Conservation (phyloP, 1,284 basidiomycete species). For the Exobasidium rhododendri region DNA sequence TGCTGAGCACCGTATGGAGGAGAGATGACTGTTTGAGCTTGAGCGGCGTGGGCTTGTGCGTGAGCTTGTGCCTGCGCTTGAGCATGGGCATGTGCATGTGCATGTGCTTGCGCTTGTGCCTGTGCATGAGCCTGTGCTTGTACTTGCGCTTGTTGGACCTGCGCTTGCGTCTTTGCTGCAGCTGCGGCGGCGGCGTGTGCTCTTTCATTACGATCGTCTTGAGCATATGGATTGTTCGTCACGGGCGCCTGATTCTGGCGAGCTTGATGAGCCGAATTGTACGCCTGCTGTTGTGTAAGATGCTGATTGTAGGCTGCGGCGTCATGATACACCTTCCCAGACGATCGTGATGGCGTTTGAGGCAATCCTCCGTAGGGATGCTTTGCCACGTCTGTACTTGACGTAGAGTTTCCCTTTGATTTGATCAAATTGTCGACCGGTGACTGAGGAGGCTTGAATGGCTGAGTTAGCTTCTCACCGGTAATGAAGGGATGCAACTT, state of each 20-base stretch:
- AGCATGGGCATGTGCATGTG: constrained; percentile 1
- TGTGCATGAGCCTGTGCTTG: constrained; percentile 28
- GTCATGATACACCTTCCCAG: constrained; percentile 76
- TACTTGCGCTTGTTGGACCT: constrained; percentile 27
- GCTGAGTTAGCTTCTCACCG: constrained; percentile 74
- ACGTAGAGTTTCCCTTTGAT: constrained; percentile 11
- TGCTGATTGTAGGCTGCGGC: constrained; percentile 92
- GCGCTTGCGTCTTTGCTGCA: constrained; percentile 30
- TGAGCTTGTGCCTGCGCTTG: constrained; percentile 23
- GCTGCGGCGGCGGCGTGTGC: constrained; percentile 31
- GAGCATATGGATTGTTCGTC: constrained; percentile 45
- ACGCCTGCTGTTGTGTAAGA: constrained; percentile 86
- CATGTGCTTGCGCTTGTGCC: constrained; percentile 27
- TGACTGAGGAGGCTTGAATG: constrained; percentile 52
- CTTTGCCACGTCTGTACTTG: constrained; percentile 60
- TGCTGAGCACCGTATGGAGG: constrained; percentile 5
- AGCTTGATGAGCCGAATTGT: constrained; percentile 63
- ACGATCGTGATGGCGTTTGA: constrained; percentile 66
- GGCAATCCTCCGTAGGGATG: constrained; percentile 88
- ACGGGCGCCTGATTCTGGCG: constrained; percentile 55
- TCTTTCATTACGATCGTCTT: constrained; percentile 27
- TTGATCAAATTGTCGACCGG: background rate
- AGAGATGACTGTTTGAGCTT: constrained; percentile 15
- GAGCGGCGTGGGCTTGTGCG: constrained; percentile 16
- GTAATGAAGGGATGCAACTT: constrained; percentile 95